phyloP scores from a whole-genome alignment of 2,329 filamentous ascomycete species.

The Thelonectria olida region DNA sequence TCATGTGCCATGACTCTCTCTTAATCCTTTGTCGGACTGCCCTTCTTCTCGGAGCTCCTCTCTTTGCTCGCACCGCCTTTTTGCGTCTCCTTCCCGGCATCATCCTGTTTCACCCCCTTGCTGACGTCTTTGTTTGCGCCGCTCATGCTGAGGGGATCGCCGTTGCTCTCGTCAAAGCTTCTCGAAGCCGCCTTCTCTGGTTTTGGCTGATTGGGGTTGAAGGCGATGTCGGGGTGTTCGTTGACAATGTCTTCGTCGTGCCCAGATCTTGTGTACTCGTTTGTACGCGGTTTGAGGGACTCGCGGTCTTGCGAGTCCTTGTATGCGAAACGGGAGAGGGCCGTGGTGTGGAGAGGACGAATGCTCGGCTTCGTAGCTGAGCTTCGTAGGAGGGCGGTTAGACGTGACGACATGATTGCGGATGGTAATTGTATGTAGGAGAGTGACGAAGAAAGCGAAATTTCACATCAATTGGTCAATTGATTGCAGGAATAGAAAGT shows the following conservation, averaged over 20 bases:
- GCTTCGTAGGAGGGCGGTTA: constrained; percentile 32
- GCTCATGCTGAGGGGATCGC: constrained; percentile 52
- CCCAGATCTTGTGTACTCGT: constrained; percentile 75
- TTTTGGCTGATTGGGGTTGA: constrained; percentile 72
- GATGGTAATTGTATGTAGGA: not conserved
- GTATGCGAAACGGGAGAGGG: constrained; percentile 47
- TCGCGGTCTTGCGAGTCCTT: constrained; percentile 67
- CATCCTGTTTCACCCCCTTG: constrained; percentile 47
- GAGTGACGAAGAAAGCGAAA: not conserved
- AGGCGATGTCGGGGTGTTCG: constrained; percentile 68
- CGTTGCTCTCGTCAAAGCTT: constrained; percentile 52
- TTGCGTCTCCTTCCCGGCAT: constrained; percentile 45
- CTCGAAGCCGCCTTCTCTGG: constrained; percentile 70
- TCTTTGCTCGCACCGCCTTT: constrained; percentile 47
- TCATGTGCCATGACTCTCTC: not conserved
- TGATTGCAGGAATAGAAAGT: too few relatives aligned
- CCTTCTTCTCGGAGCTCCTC: constrained; percentile 44
- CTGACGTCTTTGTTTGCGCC: constrained; percentile 57
- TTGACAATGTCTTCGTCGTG: constrained; percentile 68
- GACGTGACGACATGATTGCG: constrained; percentile 29
- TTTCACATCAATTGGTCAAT: not conserved
- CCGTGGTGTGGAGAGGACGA: constrained; percentile 47
- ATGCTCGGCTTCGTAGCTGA: constrained; percentile 19
- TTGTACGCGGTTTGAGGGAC: constrained; percentile 69
- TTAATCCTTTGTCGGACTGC: constrained; percentile 20